Evolutionary conservation across 2,329 filamentous ascomycete genomes (phyloP), one percentile per base, ranked within the genome.

Genomic region (Magnaporthiopsis incrustans): DNA sequence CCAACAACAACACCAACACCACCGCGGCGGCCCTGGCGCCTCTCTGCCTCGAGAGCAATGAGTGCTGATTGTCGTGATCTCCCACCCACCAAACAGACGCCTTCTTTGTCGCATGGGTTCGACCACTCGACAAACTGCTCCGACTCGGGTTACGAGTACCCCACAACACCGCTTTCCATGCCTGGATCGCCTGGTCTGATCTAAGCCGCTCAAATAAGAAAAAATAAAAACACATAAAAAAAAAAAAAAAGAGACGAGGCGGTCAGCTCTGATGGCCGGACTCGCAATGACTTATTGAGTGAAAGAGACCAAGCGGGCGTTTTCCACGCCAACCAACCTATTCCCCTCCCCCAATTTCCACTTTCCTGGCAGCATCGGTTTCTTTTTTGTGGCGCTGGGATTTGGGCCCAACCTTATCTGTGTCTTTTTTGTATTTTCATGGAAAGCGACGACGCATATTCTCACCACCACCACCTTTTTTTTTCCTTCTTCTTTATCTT

Each of bases 101-200:
- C 89, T 77, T 87, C 89, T 72, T 84, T 92, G 70, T 89, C 88
- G 71, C 88, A 89, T 73, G 89, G 86, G 33, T 90, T 87, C 74
- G 87, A 90, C 71, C 84, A 86, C 73, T 90, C 87, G 63, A 78
- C 83, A 66, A 81, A 79, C 71, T 85, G 84, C 74, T 87, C 85
- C 38, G 85, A 88, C 64, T 72, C 72, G 69, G 78, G 81, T 66
- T 87, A 84, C 72, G 83, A 86, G 68, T 87, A 87, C 76, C 89
- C 88, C 53, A 84, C 84, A 58, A 91, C 89, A 63, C 89, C 89
- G 66, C 78, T 89, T 68, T 90, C 88, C n/a, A 87, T 91, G 84
- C 87, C 88, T 38, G 82, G 82, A 60, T 90, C 88, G 59, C 89
- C 89, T 58, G 82, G 81, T 69, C 76, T 83, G 72, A 75, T 81